Percentiles rank a stretch among this genome's conserved stretches.
These are phyloP conservation scores for Clavariopsis aquatica DNA, from an alignment of 495 filamentous ascomycete species.

Conservation along the genomic window DNA sequence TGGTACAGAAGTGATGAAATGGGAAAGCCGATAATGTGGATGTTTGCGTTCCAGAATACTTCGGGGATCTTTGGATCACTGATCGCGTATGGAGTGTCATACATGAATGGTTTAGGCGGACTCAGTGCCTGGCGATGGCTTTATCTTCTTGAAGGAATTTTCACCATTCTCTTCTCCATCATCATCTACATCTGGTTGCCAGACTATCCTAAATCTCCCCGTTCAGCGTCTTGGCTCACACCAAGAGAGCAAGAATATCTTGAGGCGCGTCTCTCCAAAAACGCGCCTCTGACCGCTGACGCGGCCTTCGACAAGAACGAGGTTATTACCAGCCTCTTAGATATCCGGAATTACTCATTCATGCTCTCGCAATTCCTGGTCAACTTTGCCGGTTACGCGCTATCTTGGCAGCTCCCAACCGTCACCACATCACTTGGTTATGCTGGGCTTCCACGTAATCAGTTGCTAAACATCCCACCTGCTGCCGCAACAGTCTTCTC, in stretches of 20 bases:
- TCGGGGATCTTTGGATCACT: conserved; percentile 45
- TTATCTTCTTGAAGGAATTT: conserved; percentile 46
- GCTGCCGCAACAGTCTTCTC: conserved; percentile 35
- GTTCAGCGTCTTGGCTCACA: conserved; percentile 43
- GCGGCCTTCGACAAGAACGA: conserved; percentile 44
- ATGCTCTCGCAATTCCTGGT: conserved; percentile 43
- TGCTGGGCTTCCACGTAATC: conserved; percentile 41
- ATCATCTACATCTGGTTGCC: conserved; percentile 43
- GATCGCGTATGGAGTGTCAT: conserved; percentile 44
- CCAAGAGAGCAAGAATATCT: conserved; percentile 49
- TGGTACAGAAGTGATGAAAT: conserved; percentile 50
- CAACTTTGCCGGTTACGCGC: conserved; percentile 42
- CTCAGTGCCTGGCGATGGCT: conserved; percentile 49
- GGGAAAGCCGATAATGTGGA: conserved; percentile 41
- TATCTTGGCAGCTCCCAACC: conserved; percentile 43
- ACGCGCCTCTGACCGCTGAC: conserved; percentile 46
- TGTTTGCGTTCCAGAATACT: conserved; percentile 41
- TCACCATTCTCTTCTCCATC: conserved; percentile 45
- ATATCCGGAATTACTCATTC: conserved; percentile 42
- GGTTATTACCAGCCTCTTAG: conserved; percentile 43
- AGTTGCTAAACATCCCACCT: conserved; percentile 45
- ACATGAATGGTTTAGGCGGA: conserved; percentile 41
- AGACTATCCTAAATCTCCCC: neutral
- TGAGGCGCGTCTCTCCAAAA: conserved; percentile 47
- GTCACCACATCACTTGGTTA: conserved; percentile 45